phyloP scores from a whole-genome alignment of 2,329 filamentous ascomycete species.

The Diplodia scrobiculata region DNA sequence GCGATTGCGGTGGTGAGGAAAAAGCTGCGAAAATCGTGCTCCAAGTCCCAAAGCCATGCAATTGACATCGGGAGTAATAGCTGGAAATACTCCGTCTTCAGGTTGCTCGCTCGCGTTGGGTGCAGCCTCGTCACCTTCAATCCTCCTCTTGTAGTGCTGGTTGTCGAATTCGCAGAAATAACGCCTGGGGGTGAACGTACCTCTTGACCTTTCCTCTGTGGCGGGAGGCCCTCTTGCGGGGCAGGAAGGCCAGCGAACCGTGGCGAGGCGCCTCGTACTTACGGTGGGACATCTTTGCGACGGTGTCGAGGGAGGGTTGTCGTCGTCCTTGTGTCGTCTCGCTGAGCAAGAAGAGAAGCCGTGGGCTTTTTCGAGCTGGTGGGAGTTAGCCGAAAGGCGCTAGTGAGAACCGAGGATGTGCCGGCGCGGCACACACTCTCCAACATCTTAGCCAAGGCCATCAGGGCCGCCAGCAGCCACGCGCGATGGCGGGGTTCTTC shows the following conservation, averaged over 20 bases:
- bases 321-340: constrained; percentile 29
- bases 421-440: not conserved
- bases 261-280: constrained; percentile 90
- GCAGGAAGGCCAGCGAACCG: constrained; percentile 66
- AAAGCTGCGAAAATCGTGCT: constrained; percentile 3
- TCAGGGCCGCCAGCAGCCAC: not conserved
- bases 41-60: not conserved
- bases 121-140: no score
- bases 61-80: not conserved
- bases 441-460: not conserved
- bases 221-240: constrained; percentile 82
- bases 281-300: constrained; percentile 57
- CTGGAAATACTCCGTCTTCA: not conserved
- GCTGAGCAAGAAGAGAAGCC: constrained; percentile 7
- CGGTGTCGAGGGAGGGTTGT: constrained; percentile 13
- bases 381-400: constrained; percentile 20
- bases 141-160: constrained; percentile 11
- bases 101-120: not conserved
- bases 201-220: constrained; percentile 98
- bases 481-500: not conserved
- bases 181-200: constrained; percentile 60
- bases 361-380: constrained; percentile 25
- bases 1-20: not conserved
- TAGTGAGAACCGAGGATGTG: not conserved
- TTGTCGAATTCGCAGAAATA: constrained; percentile 25